Evolutionary conservation across 495 filamentous ascomycete species (phyloP).

Genomic region (Hyaloscypha variabilis): DNA sequence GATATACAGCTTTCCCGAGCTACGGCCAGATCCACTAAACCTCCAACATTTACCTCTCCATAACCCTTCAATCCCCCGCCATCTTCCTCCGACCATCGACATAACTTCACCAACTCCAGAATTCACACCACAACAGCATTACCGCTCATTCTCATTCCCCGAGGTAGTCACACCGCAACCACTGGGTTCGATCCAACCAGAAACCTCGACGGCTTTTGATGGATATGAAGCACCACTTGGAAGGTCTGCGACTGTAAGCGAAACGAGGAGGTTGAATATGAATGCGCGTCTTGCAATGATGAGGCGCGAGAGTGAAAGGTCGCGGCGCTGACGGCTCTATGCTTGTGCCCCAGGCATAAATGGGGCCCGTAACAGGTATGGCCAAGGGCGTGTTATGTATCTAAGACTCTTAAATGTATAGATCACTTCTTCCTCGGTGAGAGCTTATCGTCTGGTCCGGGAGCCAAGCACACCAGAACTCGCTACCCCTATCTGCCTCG

Average conservation of each 20-base stretch:
- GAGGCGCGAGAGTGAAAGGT: background rate
- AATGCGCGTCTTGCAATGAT: background rate
- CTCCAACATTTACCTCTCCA: background rate
- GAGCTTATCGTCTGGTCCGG: too few species aligned
- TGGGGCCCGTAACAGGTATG: background rate
- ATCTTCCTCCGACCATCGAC: background rate
- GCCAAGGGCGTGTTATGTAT: too few species aligned
- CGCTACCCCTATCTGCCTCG: too few species aligned
- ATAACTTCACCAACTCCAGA: background rate
- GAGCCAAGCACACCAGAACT: too few species aligned
- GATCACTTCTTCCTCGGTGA: too few species aligned
- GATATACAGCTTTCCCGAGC: too few species aligned
- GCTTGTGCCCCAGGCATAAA: background rate
- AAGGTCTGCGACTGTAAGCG: background rate
- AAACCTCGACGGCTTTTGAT: background rate
- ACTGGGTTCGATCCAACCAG: background rate
- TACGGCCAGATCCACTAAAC: too few species aligned
- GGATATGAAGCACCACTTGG: background rate
- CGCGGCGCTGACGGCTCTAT: too few species aligned
- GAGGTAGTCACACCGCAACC: background rate
- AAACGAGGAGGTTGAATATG: slow-evolving; percentile 1
- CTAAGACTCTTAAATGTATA: too few species aligned
- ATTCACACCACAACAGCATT: background rate
- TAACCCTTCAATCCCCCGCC: background rate
- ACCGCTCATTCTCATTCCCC: background rate